A percentile compares a stretch with the other conserved stretches of the same genome.
Evolutionary conservation across 129 eudicot genomes (phyloP).

Genomic region (Helianthus annuus): DNA sequence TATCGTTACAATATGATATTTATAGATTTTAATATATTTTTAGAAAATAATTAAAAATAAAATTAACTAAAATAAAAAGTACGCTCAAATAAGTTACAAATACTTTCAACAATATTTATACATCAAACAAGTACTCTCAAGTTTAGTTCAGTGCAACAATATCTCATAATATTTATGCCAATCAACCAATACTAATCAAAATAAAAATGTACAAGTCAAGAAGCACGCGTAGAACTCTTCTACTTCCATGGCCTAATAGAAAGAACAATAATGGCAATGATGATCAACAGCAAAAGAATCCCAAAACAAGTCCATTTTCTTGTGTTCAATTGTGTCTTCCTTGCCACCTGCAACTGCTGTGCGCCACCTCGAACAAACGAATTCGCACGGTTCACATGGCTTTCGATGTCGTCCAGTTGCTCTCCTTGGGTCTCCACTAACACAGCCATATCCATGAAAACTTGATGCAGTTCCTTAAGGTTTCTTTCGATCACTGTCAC

Average conservation of each 20-base stretch:
- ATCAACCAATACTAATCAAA: not conserved
- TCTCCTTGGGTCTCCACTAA: conserved; percentile 57
- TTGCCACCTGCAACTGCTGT: conserved; percentile 52
- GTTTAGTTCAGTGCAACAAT: not conserved
- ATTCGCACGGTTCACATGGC: conserved; percentile 54
- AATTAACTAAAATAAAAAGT: no score
- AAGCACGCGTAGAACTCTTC: not conserved
- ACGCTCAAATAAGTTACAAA: not conserved
- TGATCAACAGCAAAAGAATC: conserved; percentile 36
- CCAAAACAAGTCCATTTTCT: conserved; percentile 50
- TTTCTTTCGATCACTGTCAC: conserved; percentile 55
- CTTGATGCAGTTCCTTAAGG: conserved; percentile 64
- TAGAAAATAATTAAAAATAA: no score
- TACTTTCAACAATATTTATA: not conserved
- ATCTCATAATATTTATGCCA: not conserved
- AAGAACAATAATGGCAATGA: conserved; percentile 35
- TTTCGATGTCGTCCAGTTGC: conserved; percentile 54
- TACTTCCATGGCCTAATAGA: conserved; percentile 48
- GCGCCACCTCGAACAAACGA: conserved; percentile 57
- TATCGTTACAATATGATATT: no score
- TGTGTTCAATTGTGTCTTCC: conserved; percentile 38
- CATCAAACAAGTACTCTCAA: not conserved
- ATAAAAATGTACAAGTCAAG: conserved; percentile 2
- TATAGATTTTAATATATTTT: no score
- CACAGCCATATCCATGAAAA: conserved; percentile 74